These are phyloP conservation scores for Annona cherimola DNA, from an alignment of 164 flowering plant genomes.

Conservation along the genomic window DNA sequence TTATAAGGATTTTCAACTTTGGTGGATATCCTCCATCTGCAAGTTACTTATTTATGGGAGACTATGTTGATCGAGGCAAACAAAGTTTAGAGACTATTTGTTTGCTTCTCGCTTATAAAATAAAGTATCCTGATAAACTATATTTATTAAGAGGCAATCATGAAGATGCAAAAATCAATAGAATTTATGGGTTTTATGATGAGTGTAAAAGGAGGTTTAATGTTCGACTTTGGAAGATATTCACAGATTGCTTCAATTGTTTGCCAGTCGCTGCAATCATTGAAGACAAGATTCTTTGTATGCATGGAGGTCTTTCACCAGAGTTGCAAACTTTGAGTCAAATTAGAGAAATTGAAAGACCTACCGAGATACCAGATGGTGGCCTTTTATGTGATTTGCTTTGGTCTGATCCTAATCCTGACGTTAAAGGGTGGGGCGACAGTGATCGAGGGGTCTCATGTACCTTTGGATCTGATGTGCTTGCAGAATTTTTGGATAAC, in stretches of 20 bases:
- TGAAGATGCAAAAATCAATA: constrained; percentile 48
- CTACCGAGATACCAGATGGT: constrained; percentile 43
- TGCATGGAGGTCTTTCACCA: constrained; percentile 60
- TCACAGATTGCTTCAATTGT: constrained; percentile 54
- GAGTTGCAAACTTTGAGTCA: constrained; percentile 33
- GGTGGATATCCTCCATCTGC: constrained; percentile 50
- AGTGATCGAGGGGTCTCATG: constrained; percentile 51
- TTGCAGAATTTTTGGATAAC: constrained; percentile 39
- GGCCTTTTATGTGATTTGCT: constrained; percentile 51
- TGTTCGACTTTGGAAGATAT: constrained; percentile 54
- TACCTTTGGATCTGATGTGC: constrained; percentile 41
- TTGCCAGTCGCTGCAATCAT: constrained; percentile 50
- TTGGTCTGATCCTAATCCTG: constrained; percentile 51
- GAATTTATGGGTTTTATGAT: constrained; percentile 58
- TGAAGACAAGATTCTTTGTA: constrained; percentile 41
- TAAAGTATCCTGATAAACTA: constrained; percentile 43
- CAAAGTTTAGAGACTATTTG: constrained; percentile 52
- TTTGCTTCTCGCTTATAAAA: constrained; percentile 45
- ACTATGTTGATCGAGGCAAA: constrained; percentile 54
- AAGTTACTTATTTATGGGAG: constrained; percentile 52
- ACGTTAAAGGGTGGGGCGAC: constrained; percentile 38
- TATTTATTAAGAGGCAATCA: constrained; percentile 43
- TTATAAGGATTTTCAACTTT: constrained; percentile 41
- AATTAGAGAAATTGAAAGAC: constrained; percentile 35
- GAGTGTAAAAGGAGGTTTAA: constrained; percentile 55